Base-by-base conservation (phyloP, 2,329 filamentous ascomycete genomes). In the Colletotrichum sp. region DNA sequence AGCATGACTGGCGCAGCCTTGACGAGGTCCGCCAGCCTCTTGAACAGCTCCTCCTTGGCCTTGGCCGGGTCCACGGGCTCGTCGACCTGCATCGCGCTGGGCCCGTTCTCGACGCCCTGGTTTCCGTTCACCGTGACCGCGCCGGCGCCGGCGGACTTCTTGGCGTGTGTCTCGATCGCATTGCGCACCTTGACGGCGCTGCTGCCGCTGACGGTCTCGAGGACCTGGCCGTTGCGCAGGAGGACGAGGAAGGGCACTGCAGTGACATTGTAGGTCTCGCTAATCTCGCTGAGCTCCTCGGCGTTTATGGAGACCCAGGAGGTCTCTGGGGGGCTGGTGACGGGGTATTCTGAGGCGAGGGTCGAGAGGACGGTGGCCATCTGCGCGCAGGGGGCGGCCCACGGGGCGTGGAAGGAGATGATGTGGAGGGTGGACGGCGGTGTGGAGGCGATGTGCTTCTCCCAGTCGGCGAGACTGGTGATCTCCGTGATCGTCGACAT, bases 1-100 rank as follows among this genome's bases (percentile, higher is more conserved):
- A 99, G 89, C 97, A 99, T 99, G 36, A 99, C 96, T 0, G 96
- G 95, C 36, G 97, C 96, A 7, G 97, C 97, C 88, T 96, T 98
- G 79, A 99, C 96, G 44, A 99, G 90, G 80, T 98, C 95, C 24
- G 87, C 90, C 49, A 99, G 89, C 36, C 96, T 91, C 84, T 94
- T 93, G 85, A 95, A 93, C 70, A 99, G 88, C 79, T 98, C 96
- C 84, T 98, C 95, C 87, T 96, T 96, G 66, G 90, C 90, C 84
- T 92, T 90, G 21, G 80, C 82, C 10, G 82, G 80, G 60, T 85
- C 84, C 12, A 83, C 83, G 3, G 86, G 85, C 78, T 87, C 79
- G 57, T 82, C 78, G 12, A 55, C 71, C 9, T 64, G 62, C 57
- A 59, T 68, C 15, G 79, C 69, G 63, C 76, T 32, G 16, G 79